Evolutionary conservation across 331 rosid genomes (phyloP), one percentile per base, ranked within the genome.

Genomic region (Phaseolus coccineus): DNA sequence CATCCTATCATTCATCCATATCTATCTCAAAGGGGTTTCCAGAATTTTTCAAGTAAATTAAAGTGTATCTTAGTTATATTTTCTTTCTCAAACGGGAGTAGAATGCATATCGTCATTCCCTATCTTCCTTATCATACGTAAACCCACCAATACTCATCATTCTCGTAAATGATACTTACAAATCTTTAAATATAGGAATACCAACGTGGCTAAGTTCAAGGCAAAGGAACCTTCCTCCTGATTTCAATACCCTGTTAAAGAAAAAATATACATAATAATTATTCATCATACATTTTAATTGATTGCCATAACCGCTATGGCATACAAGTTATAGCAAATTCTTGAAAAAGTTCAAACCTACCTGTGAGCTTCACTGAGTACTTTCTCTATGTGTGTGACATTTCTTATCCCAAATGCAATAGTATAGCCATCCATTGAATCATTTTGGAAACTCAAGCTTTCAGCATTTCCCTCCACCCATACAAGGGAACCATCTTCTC

Each of bases 401-500:
- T 93, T 96, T 78, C 99, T 84, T 82, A 96, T 96, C 81, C 99
- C 99, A 80, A 96, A 96, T 27, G 98, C 99, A 89, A 96, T 91
- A 50, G 99, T 93, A 85, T 93, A 96, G 86, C 98, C 96, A 89
- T 96, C 99, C 97, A 96, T 90, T 74, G 97, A 85, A 85, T 89
- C 85, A 71, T 88, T 88, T 77, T 81, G 68, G 58, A 93, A 93
- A 77, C 77, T 79, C 84, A 96, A 79, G 86, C 87, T 86, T 82
- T 96, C 98, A 58, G 99, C 98, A 80, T 96, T 87, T 79, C 98
- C 97, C 86, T 93, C 96, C 73, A 89, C 89, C 99, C 98, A 93
- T 66, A 83, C 25, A 57, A 96, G 99, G 79, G 96, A 91, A 78
- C 70, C 78, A 44, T 85, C 90, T 84, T 90, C 90, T 53, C 89